A percentile compares a stretch with the other conserved stretches of the same genome.
Conservation (phyloP, 768 basidiomycete species). For the Leccinum obscurum region DNA sequence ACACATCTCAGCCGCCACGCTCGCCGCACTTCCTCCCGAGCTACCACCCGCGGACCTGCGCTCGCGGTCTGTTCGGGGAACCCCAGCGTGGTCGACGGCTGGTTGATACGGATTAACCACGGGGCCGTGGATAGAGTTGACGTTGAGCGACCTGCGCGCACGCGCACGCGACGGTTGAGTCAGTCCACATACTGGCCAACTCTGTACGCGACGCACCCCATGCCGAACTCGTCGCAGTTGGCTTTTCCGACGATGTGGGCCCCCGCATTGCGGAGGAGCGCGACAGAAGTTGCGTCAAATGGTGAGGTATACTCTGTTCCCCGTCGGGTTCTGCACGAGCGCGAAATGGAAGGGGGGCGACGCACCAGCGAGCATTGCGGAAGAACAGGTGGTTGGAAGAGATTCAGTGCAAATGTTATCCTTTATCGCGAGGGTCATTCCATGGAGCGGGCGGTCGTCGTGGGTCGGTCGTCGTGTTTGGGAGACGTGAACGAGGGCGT, state of each 20-base stretch:
- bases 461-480: background rate
- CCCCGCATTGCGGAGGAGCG: constrained; percentile 55
- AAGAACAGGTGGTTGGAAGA: constrained; percentile 77
- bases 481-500: constrained; percentile 51
- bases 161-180: background rate
- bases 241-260: constrained; percentile 84
- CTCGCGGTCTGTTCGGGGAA: constrained; percentile 34
- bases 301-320: constrained; percentile 69
- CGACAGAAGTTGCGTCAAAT: constrained; percentile 85
- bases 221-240: constrained; percentile 97
- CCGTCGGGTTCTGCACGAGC: background rate
- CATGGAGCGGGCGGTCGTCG: constrained; percentile 35
- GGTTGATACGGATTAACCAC: constrained; percentile 74
- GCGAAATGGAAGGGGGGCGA: constrained; percentile 1
- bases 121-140: constrained; percentile 70
- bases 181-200: background rate
- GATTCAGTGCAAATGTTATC: constrained; percentile 78
- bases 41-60: constrained; percentile 83
- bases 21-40: constrained; percentile 93
- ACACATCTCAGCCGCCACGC: constrained; percentile 83
- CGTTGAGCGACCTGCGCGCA: constrained; percentile 66
- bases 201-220: constrained; percentile 77
- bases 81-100: constrained; percentile 13
- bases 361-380: constrained; percentile 67
- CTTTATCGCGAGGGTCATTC: constrained; percentile 70